Evolutionary conservation across 148 eudicot species (phyloP).

Genomic region (Selenicereus undatus): DNA sequence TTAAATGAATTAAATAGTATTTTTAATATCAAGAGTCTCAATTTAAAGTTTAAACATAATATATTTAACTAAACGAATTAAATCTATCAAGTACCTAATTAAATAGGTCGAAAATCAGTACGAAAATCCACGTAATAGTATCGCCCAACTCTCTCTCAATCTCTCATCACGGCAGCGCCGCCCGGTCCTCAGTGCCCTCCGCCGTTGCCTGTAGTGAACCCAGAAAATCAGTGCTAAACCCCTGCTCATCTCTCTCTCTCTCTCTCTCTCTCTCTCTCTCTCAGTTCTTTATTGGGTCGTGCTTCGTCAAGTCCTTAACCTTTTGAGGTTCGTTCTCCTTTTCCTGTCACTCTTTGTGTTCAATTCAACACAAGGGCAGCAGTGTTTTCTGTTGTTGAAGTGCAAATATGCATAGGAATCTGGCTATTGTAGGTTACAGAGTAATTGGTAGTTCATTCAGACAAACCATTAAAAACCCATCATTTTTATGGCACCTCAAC

Average conservation of each 20-base stretch:
- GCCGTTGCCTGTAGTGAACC: not conserved
- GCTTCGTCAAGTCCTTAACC: not conserved
- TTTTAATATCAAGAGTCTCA: too few species aligned
- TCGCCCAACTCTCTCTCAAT: too few species aligned
- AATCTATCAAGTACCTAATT: too few species aligned
- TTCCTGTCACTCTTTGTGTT: not conserved
- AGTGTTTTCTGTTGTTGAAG: not conserved
- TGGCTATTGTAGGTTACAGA: conserved; percentile 4
- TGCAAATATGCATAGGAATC: conserved; percentile 7
- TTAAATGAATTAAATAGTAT: too few species aligned
- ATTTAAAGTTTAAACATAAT: too few species aligned
- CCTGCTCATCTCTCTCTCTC: not conserved
- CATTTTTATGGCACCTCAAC: conserved; percentile 11
- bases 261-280: not conserved
- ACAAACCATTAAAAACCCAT: conserved; percentile 15
- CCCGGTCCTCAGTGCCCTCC: not conserved
- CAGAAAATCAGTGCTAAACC: not conserved
- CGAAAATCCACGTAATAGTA: too few species aligned
- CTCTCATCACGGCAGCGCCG: too few species aligned
- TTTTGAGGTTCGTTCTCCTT: not conserved
- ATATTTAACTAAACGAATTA: too few species aligned
- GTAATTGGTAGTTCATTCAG: conserved; percentile 2
- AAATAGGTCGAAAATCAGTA: too few species aligned
- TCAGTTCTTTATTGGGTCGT: not conserved
- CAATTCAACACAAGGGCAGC: not conserved